Evolutionary conservation across 2,329 filamentous ascomycete genomes (phyloP), one percentile per base, ranked within the genome.

Genomic region (Juglanconis sp.): DNA sequence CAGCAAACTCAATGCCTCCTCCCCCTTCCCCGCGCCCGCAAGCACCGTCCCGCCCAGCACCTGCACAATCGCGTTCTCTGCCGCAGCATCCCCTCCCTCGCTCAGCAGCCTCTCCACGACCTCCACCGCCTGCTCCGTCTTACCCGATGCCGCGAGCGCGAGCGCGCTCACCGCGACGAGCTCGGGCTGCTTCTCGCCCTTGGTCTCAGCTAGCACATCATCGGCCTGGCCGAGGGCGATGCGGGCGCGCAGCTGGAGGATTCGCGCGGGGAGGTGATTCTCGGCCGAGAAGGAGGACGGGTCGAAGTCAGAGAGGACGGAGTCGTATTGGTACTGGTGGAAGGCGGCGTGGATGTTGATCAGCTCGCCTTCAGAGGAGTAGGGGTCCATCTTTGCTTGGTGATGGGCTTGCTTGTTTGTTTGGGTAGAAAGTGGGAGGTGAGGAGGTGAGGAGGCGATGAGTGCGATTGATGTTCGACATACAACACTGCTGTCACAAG

Each of bases 281-380:
- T 89, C 86, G 65, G 87, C 68, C 49, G 91, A 95, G 71, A 98
- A 89, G 62, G 87, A 81, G 5, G 89, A 87, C 48, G 87, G 89
- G 75, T 96, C 89, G 77, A 92, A 96, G 54, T 63, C 61, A 78
- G 95, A 89, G 75, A 96, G 76, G 65, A 96, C 93, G 71, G 88
- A 82, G 71, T 91, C 84, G 82, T 91, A 96, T 80, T 96, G 93
- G 72, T 91, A 92, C 74, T 88, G 85, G 74, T 88, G 83, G 77
- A 89, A 89, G 76, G 85, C 75, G 75, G 85, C 88, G 78, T 88
- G 85, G 65, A 89, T 83, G 76, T 87, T 89, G 73, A 89, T 83
- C 68, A 90, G 77, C 78, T 90, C 87, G 76, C 86, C 86, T 75
- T 89, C 87, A 65, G 86, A 81, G 52, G 86, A 88, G 74, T 87